phyloP scores from a whole-genome alignment of 768 basidiomycete species.

The Pleurotus pulmonarius region DNA sequence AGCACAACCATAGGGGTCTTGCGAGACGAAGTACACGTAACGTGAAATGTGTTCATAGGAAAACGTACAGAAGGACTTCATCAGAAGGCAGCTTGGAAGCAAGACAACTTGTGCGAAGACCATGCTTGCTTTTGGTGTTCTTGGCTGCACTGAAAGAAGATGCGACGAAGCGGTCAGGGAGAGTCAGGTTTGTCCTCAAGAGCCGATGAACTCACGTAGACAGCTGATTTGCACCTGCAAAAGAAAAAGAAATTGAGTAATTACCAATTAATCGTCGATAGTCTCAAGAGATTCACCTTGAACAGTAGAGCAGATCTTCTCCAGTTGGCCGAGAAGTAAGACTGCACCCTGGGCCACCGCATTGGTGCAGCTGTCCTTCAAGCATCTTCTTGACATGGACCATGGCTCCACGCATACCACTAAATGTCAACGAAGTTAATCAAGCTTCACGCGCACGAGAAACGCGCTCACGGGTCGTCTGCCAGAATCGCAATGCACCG shows the following conservation, averaged over 20 bases:
- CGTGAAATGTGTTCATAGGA: background rate
- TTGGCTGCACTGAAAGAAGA: conserved; percentile 25
- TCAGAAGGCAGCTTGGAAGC: conserved; percentile 30
- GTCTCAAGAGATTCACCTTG: conserved; percentile 22
- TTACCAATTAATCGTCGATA: background rate
- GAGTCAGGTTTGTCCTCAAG: background rate
- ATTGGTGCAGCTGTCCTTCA: conserved; percentile 23
- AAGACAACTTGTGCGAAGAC: conserved; percentile 28
- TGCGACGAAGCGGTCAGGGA: background rate
- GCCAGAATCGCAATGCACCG: conserved; percentile 30
- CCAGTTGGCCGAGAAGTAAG: conserved; percentile 18
- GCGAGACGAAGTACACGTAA: background rate
- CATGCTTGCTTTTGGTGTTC: conserved; percentile 34
- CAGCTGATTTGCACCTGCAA: conserved; percentile 35
- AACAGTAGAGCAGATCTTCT: conserved; percentile 30
- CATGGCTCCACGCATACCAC: conserved; percentile 25
- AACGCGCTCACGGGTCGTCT: conserved; percentile 19
- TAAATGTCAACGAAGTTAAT: conserved; percentile 8
- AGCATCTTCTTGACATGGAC: conserved; percentile 24
- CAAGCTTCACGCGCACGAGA: background rate
- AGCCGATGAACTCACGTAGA: conserved; percentile 32
- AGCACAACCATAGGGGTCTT: background rate
- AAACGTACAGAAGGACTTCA: background rate
- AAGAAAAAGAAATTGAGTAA: background rate
- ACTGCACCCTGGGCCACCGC: conserved; percentile 26